A percentile compares a stretch with the other conserved stretches of the same genome.
Evolutionary conservation across 208 protist genomes (phyloP).

Genomic region (Trypanosoma brucei): DNA sequence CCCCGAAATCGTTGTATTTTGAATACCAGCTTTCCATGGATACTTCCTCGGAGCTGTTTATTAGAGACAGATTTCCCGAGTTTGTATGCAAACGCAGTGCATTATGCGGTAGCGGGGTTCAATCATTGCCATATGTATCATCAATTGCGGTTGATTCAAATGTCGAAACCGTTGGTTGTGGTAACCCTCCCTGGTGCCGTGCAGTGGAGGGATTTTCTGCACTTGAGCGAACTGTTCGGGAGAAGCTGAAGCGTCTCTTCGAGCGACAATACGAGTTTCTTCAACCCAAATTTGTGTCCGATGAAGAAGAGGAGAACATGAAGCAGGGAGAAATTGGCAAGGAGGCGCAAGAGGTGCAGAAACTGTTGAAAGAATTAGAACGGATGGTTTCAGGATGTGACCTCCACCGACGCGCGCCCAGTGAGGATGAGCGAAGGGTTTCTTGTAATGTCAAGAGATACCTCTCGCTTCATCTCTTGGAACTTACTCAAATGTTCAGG

Average conservation of each 20-base stretch:
- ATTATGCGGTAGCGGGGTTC: constrained; percentile 4
- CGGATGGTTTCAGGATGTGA: constrained; percentile 54
- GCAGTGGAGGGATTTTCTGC: constrained; percentile 41
- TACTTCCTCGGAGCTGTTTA: constrained; percentile 7
- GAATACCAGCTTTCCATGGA: neutral
- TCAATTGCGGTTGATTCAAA: neutral
- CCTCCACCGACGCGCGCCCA: constrained; percentile 25
- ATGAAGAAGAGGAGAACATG: constrained; percentile 49
- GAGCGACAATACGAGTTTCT: constrained; percentile 46
- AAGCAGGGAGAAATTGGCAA: constrained; percentile 36
- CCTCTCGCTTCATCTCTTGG: constrained; percentile 40
- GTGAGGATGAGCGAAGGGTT: constrained; percentile 47
- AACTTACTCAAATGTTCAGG: constrained; percentile 43
- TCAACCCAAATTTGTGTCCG: constrained; percentile 40
- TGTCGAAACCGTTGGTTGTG: neutral
- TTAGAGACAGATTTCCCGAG: constrained; percentile 21
- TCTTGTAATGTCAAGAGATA: constrained; percentile 39
- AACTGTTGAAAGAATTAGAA: constrained; percentile 61
- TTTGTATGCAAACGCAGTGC: constrained; percentile 21
- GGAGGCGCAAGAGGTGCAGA: constrained; percentile 33
- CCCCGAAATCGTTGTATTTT: neutral
- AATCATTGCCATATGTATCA: constrained; percentile 9
- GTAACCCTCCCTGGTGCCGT: constrained; percentile 37
- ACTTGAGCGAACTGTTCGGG: constrained; percentile 28
- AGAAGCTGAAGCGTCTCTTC: constrained; percentile 36